Percentiles rank a stretch among this genome's conserved stretches.
Conservation (phyloP, 164 flowering plant species). For the Chimonanthus salicifolius region DNA sequence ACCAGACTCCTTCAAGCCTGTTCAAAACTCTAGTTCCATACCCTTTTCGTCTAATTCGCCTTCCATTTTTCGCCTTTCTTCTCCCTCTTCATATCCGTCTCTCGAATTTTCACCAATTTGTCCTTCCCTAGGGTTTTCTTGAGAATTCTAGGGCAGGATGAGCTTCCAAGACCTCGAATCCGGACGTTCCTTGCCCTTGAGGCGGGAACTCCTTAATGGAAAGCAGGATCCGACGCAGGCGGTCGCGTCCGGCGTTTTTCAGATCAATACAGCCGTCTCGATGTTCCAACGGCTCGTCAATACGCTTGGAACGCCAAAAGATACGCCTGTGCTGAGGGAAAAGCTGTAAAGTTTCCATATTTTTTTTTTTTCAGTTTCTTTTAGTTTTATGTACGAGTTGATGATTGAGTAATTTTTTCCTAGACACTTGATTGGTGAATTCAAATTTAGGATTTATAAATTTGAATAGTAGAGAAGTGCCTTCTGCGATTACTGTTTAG, state of each 20-base stretch:
- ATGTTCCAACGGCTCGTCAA: constrained; percentile 57
- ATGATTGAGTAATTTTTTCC: not conserved
- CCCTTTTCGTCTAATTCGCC: not conserved
- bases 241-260: constrained; percentile 55
- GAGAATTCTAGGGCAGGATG: constrained; percentile 29
- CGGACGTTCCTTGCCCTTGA: constrained; percentile 28
- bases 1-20: not conserved
- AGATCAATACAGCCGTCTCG: constrained; percentile 55
- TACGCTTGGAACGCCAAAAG: constrained; percentile 63
- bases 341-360: constrained; percentile 36
- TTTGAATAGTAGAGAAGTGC: not conserved
- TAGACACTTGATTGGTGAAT: not conserved
- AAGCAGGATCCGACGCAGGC: constrained; percentile 51
- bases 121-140: not conserved
- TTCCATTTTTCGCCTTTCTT: no score
- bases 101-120: not conserved
- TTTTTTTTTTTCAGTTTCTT: not conserved
- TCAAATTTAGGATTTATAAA: not conserved
- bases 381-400: not conserved
- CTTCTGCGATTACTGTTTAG: no score
- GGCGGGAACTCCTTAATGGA: constrained; percentile 20
- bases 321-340: constrained; percentile 52
- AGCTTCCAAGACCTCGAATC: constrained; percentile 60
- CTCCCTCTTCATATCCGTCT: not conserved
- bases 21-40: not conserved